Conservation (phyloP, 805 yeast species). For the Ogataea degrootiae region DNA sequence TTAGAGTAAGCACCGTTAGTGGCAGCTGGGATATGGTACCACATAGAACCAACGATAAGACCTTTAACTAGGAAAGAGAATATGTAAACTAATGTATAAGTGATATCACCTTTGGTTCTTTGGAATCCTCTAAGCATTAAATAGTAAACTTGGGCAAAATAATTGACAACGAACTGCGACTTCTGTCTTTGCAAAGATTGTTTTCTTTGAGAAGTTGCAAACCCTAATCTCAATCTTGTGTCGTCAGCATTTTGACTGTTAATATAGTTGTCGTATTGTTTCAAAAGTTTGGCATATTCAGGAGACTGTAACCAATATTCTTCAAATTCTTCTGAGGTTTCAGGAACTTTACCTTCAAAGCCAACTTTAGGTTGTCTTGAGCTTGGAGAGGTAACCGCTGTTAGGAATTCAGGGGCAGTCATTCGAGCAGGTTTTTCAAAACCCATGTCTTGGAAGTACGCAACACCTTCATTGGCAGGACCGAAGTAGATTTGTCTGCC, state of each 20-base stretch:
- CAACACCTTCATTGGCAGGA: slow-evolving; percentile 47
- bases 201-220: slow-evolving; percentile 35
- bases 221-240: slow-evolving; percentile 36
- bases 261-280: slow-evolving; percentile 36
- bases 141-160: slow-evolving; percentile 45
- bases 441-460: slow-evolving; percentile 59
- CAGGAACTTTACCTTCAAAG: slow-evolving; percentile 51
- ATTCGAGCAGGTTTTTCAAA: slow-evolving; percentile 60
- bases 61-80: slow-evolving; percentile 55
- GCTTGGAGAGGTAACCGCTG: slow-evolving; percentile 62
- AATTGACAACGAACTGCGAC: slow-evolving; percentile 36
- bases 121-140: slow-evolving; percentile 54
- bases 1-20: slow-evolving; percentile 58
- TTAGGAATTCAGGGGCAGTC: slow-evolving; percentile 65
- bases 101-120: slow-evolving; percentile 55
- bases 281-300: slow-evolving; percentile 39
- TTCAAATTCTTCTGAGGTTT: slow-evolving; percentile 54
- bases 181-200: slow-evolving; percentile 34
- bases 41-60: slow-evolving; percentile 57
- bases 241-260: slow-evolving; percentile 34
- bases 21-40: slow-evolving; percentile 44
- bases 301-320: slow-evolving; percentile 53
- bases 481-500: slow-evolving; percentile 63
- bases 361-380: slow-evolving; percentile 50
- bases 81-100: slow-evolving; percentile 49